Evolutionary conservation across 2,329 filamentous ascomycete species (phyloP).

Genomic region (Calonectria fujianensis): DNA sequence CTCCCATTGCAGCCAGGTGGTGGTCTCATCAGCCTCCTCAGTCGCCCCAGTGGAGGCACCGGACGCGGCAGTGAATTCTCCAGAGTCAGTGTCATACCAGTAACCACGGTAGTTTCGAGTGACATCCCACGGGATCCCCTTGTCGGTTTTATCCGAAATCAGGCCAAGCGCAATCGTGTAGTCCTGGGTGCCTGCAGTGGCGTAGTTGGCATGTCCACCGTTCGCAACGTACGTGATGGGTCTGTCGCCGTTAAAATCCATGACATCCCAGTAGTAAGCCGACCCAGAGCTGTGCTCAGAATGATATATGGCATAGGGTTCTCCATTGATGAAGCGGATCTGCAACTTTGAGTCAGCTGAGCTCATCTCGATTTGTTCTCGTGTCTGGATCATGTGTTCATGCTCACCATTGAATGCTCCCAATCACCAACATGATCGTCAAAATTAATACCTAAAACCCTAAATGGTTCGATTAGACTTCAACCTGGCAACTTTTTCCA

Average conservation of each 20-base stretch:
- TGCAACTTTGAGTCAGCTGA: background rate
- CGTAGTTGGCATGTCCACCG: constrained; percentile 9
- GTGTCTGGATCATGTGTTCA: background rate
- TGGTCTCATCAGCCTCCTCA: background rate
- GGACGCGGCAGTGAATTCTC: constrained; percentile 6
- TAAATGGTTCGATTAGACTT: background rate
- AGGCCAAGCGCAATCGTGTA: constrained; percentile 8
- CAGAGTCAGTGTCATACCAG: constrained; percentile 6
- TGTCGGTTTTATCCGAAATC: constrained; percentile 7
- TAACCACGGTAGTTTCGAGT: constrained; percentile 9
- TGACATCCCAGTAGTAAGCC: constrained; percentile 19
- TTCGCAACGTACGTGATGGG: constrained; percentile 4
- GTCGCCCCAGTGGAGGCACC: constrained; percentile 1
- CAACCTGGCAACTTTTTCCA: too few species aligned
- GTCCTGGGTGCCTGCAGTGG: constrained; percentile 1
- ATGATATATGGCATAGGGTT: constrained; percentile 12
- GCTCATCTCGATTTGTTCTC: background rate
- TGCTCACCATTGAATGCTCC: constrained; percentile 19
- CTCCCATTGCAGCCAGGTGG: constrained; percentile 2
- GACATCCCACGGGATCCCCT: constrained; percentile 5
- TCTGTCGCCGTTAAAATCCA: constrained; percentile 7
- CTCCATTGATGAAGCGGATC: constrained; percentile 5
- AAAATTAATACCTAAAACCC: constrained; percentile 9
- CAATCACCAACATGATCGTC: constrained; percentile 16
- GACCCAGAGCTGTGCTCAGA: constrained; percentile 6